Percentiles rank a stretch among this genome's conserved stretches.
Evolutionary conservation across 805 yeast genomes (phyloP).

Genomic region (Saccharomyces cerevisiae): DNA sequence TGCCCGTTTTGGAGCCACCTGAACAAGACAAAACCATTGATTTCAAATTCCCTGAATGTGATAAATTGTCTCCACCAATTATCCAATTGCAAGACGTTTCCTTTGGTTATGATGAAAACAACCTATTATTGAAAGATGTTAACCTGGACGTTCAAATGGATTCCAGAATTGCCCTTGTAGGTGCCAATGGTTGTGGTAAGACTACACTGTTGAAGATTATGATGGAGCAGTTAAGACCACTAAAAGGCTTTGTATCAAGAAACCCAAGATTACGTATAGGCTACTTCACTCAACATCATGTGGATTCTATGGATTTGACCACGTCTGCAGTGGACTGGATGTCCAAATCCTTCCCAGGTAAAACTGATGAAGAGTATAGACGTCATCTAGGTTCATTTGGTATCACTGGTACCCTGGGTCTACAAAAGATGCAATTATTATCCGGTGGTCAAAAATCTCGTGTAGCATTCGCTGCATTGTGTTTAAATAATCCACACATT

Average conservation of each 20-base stretch:
- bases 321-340: conserved; percentile 91
- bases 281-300: conserved; percentile 97
- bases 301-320: conserved; percentile 88
- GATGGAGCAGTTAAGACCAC: conserved; percentile 68
- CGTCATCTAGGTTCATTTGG: conserved; percentile 96
- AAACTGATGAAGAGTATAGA: conserved; percentile 92
- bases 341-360: conserved; percentile 83
- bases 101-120: conserved; percentile 69
- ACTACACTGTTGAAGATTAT: conserved; percentile 84
- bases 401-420: conserved; percentile 86
- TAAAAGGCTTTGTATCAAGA: conserved; percentile 67
- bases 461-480: conserved; percentile 94
- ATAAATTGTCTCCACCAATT: conserved; percentile 85
- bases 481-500: conserved; percentile 84
- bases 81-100: conserved; percentile 79
- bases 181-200: conserved; percentile 99
- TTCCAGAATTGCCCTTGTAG: conserved; percentile 91
- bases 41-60: conserved; percentile 94
- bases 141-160: conserved; percentile 88
- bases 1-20: conserved; percentile 89
- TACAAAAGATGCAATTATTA: conserved; percentile 79
- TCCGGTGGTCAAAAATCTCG: conserved; percentile 99
- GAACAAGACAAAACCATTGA: conserved; percentile 80
- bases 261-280: conserved; percentile 88
- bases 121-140: conserved; percentile 62